phyloP scores from a whole-genome alignment of 139 green algal genomes.

The Chlamydomonas sphaeroides region DNA sequence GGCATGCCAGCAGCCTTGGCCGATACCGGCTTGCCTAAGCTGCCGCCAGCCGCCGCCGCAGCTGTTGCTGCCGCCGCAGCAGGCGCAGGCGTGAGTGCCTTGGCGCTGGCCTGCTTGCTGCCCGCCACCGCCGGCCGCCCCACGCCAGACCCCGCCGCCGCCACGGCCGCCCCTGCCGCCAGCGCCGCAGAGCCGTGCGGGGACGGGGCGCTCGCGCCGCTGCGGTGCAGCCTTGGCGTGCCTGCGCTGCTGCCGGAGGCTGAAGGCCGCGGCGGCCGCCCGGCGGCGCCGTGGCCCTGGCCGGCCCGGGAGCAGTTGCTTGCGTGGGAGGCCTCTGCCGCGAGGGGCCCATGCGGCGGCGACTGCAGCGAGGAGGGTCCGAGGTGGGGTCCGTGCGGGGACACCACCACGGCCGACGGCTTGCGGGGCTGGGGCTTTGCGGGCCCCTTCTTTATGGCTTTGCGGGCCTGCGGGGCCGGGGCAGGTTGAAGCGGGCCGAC shows the following conservation, averaged over 20 bases:
- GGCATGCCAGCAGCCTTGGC: not conserved
- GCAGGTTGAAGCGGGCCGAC: too few species aligned
- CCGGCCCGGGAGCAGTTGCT: not conserved
- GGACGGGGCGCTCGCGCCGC: not conserved
- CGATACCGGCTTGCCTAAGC: too few species aligned
- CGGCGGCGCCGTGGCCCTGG: too few species aligned
- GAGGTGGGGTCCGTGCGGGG: not conserved
- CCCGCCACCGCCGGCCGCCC: too few species aligned
- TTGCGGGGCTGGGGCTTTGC: constrained; percentile 8
- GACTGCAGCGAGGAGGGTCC: too few species aligned
- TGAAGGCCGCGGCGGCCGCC: constrained; percentile 14
- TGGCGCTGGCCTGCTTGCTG: not conserved
- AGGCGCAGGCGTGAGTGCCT: too few species aligned
- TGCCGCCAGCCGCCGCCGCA: too few species aligned
- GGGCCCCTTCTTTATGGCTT: constrained; percentile 40
- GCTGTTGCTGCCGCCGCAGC: too few species aligned
- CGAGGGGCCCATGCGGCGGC: too few species aligned
- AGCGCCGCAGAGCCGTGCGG: not conserved
- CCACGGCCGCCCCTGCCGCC: not conserved
- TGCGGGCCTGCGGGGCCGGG: constrained; percentile 32
- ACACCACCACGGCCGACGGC: not conserved
- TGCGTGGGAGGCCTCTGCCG: not conserved
- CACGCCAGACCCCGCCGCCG: too few species aligned
- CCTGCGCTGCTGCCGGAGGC: not conserved
- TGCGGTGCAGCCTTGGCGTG: not conserved